Base-by-base conservation (phyloP, 108 stramenopile genomes). In the Pseudonitzschia delicatissima region DNA sequence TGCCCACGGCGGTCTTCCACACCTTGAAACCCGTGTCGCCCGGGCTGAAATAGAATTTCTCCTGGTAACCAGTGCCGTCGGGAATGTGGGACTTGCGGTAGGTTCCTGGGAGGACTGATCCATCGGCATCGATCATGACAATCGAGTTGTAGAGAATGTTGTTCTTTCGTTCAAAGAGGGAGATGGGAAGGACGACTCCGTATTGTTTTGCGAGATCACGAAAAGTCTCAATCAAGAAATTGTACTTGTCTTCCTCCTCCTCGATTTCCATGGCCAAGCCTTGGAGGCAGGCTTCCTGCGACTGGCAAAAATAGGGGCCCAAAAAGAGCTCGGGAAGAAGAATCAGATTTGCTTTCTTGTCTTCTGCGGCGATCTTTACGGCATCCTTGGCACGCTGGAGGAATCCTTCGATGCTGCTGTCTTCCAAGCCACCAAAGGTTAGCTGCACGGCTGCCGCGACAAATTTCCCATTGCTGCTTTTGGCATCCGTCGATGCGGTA, bases 11-110 rank as follows among this genome's bases (percentile, higher is more conserved):
- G 1, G 88, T 84, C 18, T 70, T 53, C 65, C 74, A 93, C 4
- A 90, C 88, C 42, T 70, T 60, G 69, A 87, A 86, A 18, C 87
- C 91, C 23, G 88, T 90, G 48, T 93, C 87, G 4, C 91, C 91
- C 0, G 91, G 91, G 23, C 73, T 70, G 65, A 90, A 90, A 62
- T 90, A 93, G 61, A 87, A 93, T 61, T 93, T 93, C 58, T 93
- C 91, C 73, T 87, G 83, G 57, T 90, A 93, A 13, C 91, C 91
- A 5, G 86, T 76, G 20, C 88, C 88, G 62, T 93, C 88, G n/a
- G 88, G 88, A 34, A 86, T 83, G 53, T 87, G 86, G 4, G 80
- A 72, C 45, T 77, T 77, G 9, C 90, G 83, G 61, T 92, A 92
- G 6, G 63, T 67, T 17, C 84, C 90, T 4, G 51, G 51, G 31